A percentile compares a stretch with the other conserved stretches of the same genome.
phyloP scores from a whole-genome alignment of 2,329 filamentous ascomycete genomes.

The Amauroascus niger region DNA sequence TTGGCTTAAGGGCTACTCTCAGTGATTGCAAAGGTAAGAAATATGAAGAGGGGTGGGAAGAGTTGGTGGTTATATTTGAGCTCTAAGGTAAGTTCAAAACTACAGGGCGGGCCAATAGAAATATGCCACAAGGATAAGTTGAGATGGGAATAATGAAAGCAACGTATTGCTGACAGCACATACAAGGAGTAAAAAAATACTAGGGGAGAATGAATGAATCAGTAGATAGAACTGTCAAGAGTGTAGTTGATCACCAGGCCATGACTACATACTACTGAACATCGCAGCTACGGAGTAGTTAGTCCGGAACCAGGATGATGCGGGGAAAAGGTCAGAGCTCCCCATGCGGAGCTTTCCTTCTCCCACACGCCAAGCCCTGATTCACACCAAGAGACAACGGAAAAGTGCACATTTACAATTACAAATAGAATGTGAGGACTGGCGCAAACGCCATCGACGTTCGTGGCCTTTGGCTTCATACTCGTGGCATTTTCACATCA shows the following conservation, averaged over 20 bases:
- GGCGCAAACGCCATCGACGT: too few relatives aligned
- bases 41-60: background rate
- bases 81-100: background rate
- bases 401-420: too few relatives aligned
- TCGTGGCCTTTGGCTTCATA: too few relatives aligned
- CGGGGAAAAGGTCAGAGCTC: slow-evolving; percentile 9
- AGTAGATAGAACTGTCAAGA: too few relatives aligned
- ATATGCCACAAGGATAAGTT: slow-evolving; percentile 9
- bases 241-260: too few relatives aligned
- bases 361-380: slow-evolving; percentile 1
- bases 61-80: background rate
- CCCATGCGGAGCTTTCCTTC: background rate
- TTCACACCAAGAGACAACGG: too few relatives aligned
- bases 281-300: background rate
- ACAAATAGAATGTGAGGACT: too few relatives aligned
- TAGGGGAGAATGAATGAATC: background rate
- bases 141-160: background rate
- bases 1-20: background rate
- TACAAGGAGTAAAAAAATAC: background rate
- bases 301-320: background rate
- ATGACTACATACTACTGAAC: background rate
- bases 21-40: background rate
- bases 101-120: slow-evolving; percentile 6
- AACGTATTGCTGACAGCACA: background rate
- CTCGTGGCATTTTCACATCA: too few relatives aligned